Evolutionary conservation across 2,329 filamentous ascomycete species (phyloP).

Genomic region (Daldinia sp.): DNA sequence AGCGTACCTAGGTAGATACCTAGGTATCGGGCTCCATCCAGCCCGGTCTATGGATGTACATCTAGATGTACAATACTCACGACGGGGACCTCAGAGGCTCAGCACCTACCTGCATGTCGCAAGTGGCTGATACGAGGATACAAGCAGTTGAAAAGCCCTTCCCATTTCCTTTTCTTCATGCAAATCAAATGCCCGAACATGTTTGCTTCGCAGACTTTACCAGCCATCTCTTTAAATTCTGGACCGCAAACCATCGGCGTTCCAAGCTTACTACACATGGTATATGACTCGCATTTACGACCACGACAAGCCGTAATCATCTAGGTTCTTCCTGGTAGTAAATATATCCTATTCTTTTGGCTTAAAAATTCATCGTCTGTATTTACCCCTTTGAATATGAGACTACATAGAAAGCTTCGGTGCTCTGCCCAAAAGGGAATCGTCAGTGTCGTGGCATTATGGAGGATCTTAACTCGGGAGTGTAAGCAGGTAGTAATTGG

Average conservation of each 20-base stretch:
- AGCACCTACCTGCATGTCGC: too few relatives aligned
- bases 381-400: background rate
- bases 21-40: too few relatives aligned
- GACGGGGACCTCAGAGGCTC: too few relatives aligned
- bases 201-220: background rate
- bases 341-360: background rate
- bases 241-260: background rate
- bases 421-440: background rate
- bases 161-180: too few relatives aligned
- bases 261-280: background rate
- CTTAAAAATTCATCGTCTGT: background rate
- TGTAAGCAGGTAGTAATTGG: too few relatives aligned
- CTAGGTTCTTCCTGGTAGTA: background rate
- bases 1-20: too few relatives aligned
- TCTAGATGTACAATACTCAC: too few relatives aligned
- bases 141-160: too few relatives aligned
- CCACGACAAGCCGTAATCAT: background rate
- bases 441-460: background rate
- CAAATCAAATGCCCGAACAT: too few relatives aligned
- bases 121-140: background rate
- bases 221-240: background rate
- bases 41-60: too few relatives aligned
- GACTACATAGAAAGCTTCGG: background rate
- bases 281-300: background rate
- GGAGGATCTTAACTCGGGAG: background rate